Conservation (phyloP, 345 rosid genomes). For the Citropsis articulata region DNA sequence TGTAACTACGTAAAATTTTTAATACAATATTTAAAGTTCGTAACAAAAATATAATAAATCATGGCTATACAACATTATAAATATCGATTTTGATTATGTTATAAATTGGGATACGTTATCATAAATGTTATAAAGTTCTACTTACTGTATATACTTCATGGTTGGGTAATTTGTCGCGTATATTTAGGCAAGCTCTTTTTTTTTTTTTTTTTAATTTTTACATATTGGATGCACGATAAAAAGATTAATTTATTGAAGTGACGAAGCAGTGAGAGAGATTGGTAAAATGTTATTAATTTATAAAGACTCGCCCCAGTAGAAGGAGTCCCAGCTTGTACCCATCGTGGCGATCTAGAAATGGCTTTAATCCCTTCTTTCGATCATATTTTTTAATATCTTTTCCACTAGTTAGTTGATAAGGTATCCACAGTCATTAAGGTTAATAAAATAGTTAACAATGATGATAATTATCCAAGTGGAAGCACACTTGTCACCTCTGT, state of each 20-base stretch:
- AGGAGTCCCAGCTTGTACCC: slow-evolving; percentile 24
- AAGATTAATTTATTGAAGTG: background rate
- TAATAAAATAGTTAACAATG: background rate
- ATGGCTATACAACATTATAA: too few species aligned
- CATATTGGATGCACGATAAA: too few species aligned
- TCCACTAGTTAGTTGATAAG: slow-evolving; percentile 15
- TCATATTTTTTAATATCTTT: slow-evolving; percentile 9
- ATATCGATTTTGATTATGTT: too few species aligned
- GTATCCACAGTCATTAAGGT: slow-evolving; percentile 16
- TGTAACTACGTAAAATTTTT: too few species aligned
- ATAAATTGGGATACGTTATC: too few species aligned
- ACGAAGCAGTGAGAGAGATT: background rate
- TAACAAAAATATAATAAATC: too few species aligned
- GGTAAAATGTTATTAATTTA: slow-evolving; percentile 1
- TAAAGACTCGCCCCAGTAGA: background rate
- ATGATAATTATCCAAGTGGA: slow-evolving; percentile 12
- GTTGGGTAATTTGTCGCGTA: too few species aligned
- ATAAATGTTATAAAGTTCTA: too few species aligned
- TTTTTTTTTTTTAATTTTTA: too few species aligned
- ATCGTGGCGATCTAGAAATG: slow-evolving; percentile 36
- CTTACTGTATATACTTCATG: too few species aligned
- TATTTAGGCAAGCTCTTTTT: too few species aligned
- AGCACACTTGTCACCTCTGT: slow-evolving; percentile 14
- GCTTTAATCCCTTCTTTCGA: slow-evolving; percentile 15
- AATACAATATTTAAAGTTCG: too few species aligned